Base-by-base conservation (phyloP, 495 filamentous ascomycete genomes). In the Melanomma pulvis-pyrius region DNA sequence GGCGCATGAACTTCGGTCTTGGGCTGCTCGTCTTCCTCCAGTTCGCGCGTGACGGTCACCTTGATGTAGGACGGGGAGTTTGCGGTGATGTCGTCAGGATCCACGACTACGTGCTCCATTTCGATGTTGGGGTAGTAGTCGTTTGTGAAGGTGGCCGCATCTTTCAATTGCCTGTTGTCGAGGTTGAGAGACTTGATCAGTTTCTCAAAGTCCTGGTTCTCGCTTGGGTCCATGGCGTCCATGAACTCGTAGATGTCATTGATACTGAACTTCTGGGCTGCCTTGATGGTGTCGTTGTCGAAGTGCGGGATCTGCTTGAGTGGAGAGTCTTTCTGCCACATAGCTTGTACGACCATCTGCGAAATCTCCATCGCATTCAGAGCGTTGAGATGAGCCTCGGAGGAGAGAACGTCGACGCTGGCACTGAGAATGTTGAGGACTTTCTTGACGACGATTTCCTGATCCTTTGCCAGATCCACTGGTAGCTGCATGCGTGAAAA, bases 301-400 rank as follows among this genome's bases (percentile, higher is more conserved):
- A 99, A 99, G 78, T 97, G 90, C 64, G 94, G 94, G 69, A 99
- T 97, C 79, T 99, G 94, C 80, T 96, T 97, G 55, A 99, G 83
- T 49, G 96, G 92, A 67, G 90, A 94, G 76, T 99, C 94, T 24
- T 92, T 89, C 80, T 98, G 92, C 94, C 94, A 99, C 91, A 97
- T 96, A 29, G 91, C 92, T 77, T 99, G 94, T 21, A 99, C 92
- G 59, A 93, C 90, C 94, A 99, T 99, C 77, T 99, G 94, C 24
- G 92, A 96, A 88, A 99, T 90, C 77, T 99, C 94, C 94, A 99
- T 99, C 26, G 96, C 94, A 71, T 87, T 91, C 88, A 96, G 94
- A 60, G 94, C 93, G 73, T 98, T 99, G 54, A 98, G 78, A 65
- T 98, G 93, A 51, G 93, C 96, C 60, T 98, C 93, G 6, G 93